Base-by-base conservation (phyloP, 345 rosid species). In the Hibiscus tridactylites region DNA sequence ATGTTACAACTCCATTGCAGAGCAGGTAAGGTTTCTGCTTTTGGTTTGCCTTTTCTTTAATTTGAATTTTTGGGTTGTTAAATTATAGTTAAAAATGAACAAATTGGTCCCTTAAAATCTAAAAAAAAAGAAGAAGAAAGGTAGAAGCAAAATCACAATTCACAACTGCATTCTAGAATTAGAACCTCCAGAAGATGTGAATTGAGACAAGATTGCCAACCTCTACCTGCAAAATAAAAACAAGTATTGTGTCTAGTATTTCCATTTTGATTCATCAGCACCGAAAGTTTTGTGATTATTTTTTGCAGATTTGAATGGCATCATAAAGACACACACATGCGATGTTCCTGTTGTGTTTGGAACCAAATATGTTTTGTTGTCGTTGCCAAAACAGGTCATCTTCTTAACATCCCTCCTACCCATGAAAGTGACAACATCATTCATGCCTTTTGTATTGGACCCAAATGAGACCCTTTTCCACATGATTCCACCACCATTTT, bases 161-260 rank as follows among this genome's bases (percentile, higher is more conserved):
- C 31, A 3, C 31, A 29, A 29, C 31, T 29, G 31, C 2, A 29
- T 21, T 44, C 49, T 44, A 11, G 49, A 2, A 5, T 44, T 44
- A 2, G 49, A 44, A 44, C 49, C 49, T 44, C 49, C 11, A 44
- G 49, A 44, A 44, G 49, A 44, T 44, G 49, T 44, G 11, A 46
- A 46, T 46, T 4, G 47, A 47, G 76, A 80, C 79, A 80, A 62
- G 33, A 47, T 71, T 75, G 76, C 75, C 81, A 16, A 77, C 42
- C 64, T 71, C 70, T 49, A 71, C 69, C 76, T 0, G 28, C 54
- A 47, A 64, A 21, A 21, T 0, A 21, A 21, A 29, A 44, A 44
- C 49, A 44, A 44, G 9, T 44, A 9, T 44, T 9, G 31, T 29
- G 3, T 29, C 31, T 29, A 29, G 31, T 13, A 35, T n/a, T 57